A percentile compares a stretch with the other conserved stretches of the same genome.
These are phyloP conservation scores for Chenopodium quinoa DNA, from an alignment of 148 eudicot species.

Conservation along the genomic window DNA sequence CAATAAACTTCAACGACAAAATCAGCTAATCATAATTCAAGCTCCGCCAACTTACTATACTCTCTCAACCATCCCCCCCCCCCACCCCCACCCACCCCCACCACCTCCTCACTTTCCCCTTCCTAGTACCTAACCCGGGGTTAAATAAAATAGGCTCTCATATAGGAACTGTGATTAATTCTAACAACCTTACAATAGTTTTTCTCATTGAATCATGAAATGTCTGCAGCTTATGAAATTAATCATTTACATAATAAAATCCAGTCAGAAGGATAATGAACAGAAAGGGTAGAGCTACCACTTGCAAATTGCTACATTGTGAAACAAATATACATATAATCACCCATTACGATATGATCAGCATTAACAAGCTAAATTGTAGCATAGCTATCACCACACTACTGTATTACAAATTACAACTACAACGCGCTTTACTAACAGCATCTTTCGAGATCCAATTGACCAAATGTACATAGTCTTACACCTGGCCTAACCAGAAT, in stretches of 20 bases:
- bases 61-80: background rate
- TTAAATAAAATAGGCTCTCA: background rate
- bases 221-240: background rate
- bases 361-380: background rate
- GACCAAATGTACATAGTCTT: background rate
- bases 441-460: background rate
- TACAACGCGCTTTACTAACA: too few relatives aligned
- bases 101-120: too few relatives aligned
- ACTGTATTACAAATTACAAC: background rate
- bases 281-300: background rate
- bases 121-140: background rate
- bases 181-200: background rate
- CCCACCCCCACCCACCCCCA: background rate
- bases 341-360: background rate
- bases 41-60: background rate
- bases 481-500: background rate
- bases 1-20: background rate
- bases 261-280: background rate
- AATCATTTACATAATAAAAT: background rate
- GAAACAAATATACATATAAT: background rate
- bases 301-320: background rate
- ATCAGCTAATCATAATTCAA: background rate
- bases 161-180: background rate
- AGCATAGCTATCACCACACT: background rate
- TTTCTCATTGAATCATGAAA: background rate